These are phyloP conservation scores for Euclidium syriacum DNA, from an alignment of 345 rosid species.

Conservation along the genomic window DNA sequence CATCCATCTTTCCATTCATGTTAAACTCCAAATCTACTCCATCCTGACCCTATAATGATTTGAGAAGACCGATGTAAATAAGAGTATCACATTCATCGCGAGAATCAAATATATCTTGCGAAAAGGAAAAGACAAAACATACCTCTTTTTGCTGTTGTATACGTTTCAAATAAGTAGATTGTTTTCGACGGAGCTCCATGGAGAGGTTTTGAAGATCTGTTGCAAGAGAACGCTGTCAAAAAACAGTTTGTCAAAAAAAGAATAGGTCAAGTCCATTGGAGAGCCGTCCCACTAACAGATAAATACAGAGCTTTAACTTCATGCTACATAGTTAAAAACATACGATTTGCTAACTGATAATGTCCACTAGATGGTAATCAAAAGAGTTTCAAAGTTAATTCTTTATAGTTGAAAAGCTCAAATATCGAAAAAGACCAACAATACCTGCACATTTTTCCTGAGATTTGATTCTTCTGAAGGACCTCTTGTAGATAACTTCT, in stretches of 20 bases:
- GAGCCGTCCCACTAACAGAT: constrained; percentile 1
- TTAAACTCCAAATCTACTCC: no score
- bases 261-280: constrained; percentile 27
- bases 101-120: not conserved
- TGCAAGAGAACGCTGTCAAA: constrained; percentile 74
- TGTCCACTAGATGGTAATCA: not conserved
- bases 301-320: not conserved
- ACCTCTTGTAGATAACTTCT: constrained; percentile 52
- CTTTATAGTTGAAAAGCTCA: not conserved
- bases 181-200: constrained; percentile 69
- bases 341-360: not conserved
- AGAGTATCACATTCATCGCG: not conserved
- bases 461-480: constrained; percentile 77
- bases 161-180: constrained; percentile 61
- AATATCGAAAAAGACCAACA: not conserved
- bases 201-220: constrained; percentile 75
- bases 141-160: constrained; percentile 70
- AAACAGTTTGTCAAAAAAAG: not conserved
- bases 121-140: not conserved
- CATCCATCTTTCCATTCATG: constrained; percentile 51
- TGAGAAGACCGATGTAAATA: no score
- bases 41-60: no score
- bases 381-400: not conserved
- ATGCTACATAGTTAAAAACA: not conserved
- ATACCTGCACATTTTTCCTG: constrained; percentile 89